Percentiles rank a stretch among this genome's conserved stretches.
Conservation (phyloP, 345 rosid genomes). For the Leavenworthia alabamica region DNA sequence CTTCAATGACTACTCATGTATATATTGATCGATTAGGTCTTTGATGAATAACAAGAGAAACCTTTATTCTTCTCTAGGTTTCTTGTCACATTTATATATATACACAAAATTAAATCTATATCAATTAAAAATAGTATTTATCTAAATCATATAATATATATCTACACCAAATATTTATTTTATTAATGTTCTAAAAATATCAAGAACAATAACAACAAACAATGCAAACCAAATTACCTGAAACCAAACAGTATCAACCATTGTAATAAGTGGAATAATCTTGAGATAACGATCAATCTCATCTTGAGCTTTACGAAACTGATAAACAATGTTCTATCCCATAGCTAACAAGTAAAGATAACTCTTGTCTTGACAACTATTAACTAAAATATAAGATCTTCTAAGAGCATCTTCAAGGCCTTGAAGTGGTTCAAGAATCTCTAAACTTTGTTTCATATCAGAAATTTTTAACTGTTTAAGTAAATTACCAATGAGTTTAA, state of each 20-base stretch:
- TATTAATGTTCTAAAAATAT: not conserved
- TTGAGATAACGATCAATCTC: conserved; percentile 88
- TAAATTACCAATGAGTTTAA: conserved; percentile 81
- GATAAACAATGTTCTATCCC: conserved; percentile 98
- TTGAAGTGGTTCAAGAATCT: conserved; percentile 78
- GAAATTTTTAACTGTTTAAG: conserved; percentile 79
- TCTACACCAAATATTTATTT: no score
- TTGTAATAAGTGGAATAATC: conserved; percentile 81
- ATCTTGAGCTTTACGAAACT: conserved; percentile 79
- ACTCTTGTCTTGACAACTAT: conserved; percentile 84
- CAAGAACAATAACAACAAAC: not conserved
- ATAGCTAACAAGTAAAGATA: conserved; percentile 87
- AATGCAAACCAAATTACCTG: conserved; percentile 39
- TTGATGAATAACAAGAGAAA: no score
- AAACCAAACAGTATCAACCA: conserved; percentile 85
- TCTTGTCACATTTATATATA: no score
- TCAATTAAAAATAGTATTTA: no score
- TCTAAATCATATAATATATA: no score
- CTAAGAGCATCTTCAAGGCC: conserved; percentile 89
- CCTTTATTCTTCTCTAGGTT: no score
- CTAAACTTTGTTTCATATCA: conserved; percentile 73
- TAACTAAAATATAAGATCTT: conserved; percentile 66
- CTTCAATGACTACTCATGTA: no score
- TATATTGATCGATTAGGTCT: no score
- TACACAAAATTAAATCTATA: no score